Percentiles rank a stretch among this genome's conserved stretches.
Evolutionary conservation across 176 grass and related monocot species (phyloP).

Genomic region (Hyparrhenia diplandra): DNA sequence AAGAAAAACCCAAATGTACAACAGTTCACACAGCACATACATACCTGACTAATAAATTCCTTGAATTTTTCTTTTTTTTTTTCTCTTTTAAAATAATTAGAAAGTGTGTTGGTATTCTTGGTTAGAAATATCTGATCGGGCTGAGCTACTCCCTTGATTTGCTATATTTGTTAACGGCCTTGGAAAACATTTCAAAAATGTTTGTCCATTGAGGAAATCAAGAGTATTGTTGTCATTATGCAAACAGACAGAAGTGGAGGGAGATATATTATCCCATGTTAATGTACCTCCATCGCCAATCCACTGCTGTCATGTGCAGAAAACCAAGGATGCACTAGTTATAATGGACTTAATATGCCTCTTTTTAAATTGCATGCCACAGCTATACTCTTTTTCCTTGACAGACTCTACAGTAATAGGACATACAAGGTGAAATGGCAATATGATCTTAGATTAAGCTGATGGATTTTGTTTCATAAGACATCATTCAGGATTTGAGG

Average conservation of each 20-base stretch:
- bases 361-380: conserved; percentile 4
- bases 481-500: background rate
- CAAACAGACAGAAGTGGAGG: background rate
- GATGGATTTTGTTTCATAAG: background rate
- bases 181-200: background rate
- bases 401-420: background rate
- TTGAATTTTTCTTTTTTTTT: conserved; percentile 1
- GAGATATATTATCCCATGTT: conserved; percentile 14
- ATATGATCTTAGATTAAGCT: background rate
- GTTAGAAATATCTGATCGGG: background rate
- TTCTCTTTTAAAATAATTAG: conserved; percentile 2
- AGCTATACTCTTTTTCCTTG: background rate
- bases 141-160: background rate
- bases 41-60: background rate
- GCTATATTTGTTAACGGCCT: background rate
- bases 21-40: background rate
- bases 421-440: background rate
- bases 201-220: background rate
- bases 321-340: background rate
- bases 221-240: background rate
- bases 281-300: conserved; percentile 2
- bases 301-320: background rate
- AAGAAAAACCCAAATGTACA: background rate
- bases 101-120: background rate
- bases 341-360: background rate